Evolutionary conservation across 2,329 filamentous ascomycete species (phyloP).

Genomic region (Diaporthe ampelina): DNA sequence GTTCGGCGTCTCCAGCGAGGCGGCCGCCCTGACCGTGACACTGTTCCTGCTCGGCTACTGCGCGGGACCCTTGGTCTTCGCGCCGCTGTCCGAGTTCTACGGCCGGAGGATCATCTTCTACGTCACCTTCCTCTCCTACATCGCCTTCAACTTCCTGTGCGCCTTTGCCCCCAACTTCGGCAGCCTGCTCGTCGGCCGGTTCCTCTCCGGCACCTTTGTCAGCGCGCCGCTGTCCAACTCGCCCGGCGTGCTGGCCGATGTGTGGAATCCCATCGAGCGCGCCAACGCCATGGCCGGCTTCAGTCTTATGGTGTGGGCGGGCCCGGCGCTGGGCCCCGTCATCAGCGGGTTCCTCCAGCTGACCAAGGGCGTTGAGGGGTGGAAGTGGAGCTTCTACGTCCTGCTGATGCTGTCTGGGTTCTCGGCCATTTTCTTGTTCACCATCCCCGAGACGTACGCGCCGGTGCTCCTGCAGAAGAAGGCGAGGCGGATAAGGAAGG

Average conservation of each 20-base stretch:
- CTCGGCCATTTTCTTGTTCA: constrained; percentile 63
- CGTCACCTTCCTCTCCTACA: constrained; percentile 61
- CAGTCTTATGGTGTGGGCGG: constrained; percentile 66
- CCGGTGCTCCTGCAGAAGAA: constrained; percentile 66
- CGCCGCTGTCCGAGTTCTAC: constrained; percentile 70
- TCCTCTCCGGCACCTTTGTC: constrained; percentile 69
- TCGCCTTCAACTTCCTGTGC: constrained; percentile 66
- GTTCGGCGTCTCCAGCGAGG: constrained; percentile 62
- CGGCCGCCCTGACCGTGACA: constrained; percentile 64
- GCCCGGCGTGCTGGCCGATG: constrained; percentile 66
- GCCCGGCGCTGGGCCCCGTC: constrained; percentile 67
- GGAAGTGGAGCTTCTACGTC: constrained; percentile 68
- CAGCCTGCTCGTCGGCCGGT: constrained; percentile 65
- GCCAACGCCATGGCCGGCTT: constrained; percentile 69
- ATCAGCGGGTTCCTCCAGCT: constrained; percentile 70
- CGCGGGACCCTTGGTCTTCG: constrained; percentile 70
- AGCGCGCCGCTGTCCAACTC: constrained; percentile 63
- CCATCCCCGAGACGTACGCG: constrained; percentile 69
- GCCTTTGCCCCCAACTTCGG: constrained; percentile 69
- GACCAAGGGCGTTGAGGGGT: constrained; percentile 57
- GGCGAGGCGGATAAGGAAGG: constrained; percentile 63
- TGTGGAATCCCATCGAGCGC: constrained; percentile 66
- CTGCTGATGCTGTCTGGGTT: constrained; percentile 58
- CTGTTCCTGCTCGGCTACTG: constrained; percentile 71
- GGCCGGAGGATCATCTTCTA: constrained; percentile 68